Evolutionary conservation across 805 yeast species (phyloP).

Genomic region (Teunomyces gatunensis): DNA sequence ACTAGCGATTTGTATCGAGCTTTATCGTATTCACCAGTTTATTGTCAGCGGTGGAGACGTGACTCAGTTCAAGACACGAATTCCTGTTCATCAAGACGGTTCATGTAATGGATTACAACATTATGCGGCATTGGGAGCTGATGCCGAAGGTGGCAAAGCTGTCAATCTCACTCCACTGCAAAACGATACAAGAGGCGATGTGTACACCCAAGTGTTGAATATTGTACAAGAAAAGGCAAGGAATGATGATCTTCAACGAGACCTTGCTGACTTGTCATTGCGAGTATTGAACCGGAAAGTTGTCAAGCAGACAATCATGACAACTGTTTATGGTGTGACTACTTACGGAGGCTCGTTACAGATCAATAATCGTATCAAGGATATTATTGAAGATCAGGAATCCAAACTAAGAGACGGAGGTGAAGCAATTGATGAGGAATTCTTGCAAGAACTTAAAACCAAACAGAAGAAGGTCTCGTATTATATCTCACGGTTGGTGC

Average conservation of each 20-base stretch:
- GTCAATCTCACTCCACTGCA: slow-evolving; percentile 32
- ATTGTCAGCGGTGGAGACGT: slow-evolving; percentile 16
- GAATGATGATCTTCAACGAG: not conserved
- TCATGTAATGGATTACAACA: slow-evolving; percentile 48
- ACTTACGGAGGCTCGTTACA: slow-evolving; percentile 34
- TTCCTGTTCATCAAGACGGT: slow-evolving; percentile 44
- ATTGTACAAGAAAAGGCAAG: slow-evolving; percentile 16
- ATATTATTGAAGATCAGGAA: slow-evolving; percentile 15
- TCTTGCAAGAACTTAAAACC: not conserved
- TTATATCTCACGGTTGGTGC: slow-evolving; percentile 20
- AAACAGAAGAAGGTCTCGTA: slow-evolving; percentile 6
- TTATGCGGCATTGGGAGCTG: slow-evolving; percentile 42
- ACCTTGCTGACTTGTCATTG: not conserved
- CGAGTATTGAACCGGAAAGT: slow-evolving; percentile 22
- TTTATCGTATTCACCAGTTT: slow-evolving; percentile 17
- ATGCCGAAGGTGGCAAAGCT: slow-evolving; percentile 34
- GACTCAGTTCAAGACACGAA: slow-evolving; percentile 22
- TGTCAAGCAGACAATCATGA: slow-evolving; percentile 44
- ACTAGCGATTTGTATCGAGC: slow-evolving; percentile 34
- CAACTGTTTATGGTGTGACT: slow-evolving; percentile 46
- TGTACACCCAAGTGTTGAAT: slow-evolving; percentile 31
- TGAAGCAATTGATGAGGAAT: not conserved
- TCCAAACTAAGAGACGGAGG: slow-evolving; percentile 5
- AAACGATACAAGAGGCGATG: slow-evolving; percentile 24
- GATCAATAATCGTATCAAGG: slow-evolving; percentile 23